phyloP scores from a whole-genome alignment of 73 alveolate species.

The Diophrys sp. region DNA sequence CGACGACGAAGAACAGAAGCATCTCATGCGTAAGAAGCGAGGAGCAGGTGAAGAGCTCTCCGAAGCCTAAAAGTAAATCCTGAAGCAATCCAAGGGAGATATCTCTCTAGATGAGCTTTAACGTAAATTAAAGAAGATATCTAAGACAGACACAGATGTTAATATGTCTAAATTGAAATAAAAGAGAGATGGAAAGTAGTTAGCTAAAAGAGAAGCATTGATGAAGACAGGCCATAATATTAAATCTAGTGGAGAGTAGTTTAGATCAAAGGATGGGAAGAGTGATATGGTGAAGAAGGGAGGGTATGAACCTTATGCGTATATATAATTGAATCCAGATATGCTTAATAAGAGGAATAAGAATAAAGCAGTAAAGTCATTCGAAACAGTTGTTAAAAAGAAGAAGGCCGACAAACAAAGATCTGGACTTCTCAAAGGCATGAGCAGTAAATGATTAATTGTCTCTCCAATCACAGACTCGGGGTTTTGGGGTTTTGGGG shows the following conservation, averaged over 20 bases:
- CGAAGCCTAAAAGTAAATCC: constrained; percentile 52
- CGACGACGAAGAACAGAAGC: background rate
- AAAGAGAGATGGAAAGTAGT: constrained; percentile 42
- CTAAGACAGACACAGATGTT: constrained; percentile 21
- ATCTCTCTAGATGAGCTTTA: background rate
- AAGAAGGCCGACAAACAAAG: constrained; percentile 23
- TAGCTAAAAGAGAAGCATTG: constrained; percentile 15
- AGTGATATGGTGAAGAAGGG: constrained; percentile 87
- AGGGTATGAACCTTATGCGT: constrained; percentile 87
- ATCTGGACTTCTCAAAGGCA: constrained; percentile 6
- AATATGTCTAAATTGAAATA: constrained; percentile 32
- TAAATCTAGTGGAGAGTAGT: constrained; percentile 73
- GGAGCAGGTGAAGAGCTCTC: constrained; percentile 38
- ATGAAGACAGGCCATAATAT: constrained; percentile 70
- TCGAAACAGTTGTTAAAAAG: constrained; percentile 50
- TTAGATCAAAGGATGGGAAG: constrained; percentile 68
- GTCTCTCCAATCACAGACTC: background rate
- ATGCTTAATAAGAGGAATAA: constrained; percentile 59
- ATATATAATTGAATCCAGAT: constrained; percentile 83
- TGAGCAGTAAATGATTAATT: background rate
- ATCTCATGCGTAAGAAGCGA: background rate
- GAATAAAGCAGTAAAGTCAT: constrained; percentile 50
- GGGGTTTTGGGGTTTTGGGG: constrained; percentile 23
- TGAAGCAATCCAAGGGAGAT: background rate
- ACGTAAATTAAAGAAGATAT: constrained; percentile 18